A percentile compares a stretch with the other conserved stretches of the same genome.
Conservation (phyloP, 2,329 filamentous ascomycete species). For the Endothia cerciana region DNA sequence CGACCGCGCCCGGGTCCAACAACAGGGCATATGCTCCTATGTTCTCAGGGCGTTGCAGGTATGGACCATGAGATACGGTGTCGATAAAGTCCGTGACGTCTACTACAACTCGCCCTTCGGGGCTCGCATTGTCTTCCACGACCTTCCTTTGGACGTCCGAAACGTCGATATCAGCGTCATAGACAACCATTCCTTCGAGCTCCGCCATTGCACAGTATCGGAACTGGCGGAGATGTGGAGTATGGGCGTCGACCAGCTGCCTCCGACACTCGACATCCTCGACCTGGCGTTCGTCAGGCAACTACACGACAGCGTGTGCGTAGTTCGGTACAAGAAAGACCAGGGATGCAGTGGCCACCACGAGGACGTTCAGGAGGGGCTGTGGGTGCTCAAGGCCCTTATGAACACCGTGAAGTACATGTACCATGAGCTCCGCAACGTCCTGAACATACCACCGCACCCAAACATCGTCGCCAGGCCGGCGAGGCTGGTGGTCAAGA, state of each 20-base stretch:
- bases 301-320: slow-evolving; percentile 62
- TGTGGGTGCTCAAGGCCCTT: slow-evolving; percentile 62
- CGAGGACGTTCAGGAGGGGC: slow-evolving; percentile 32
- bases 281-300: slow-evolving; percentile 56
- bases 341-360: not conserved
- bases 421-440: slow-evolving; percentile 62
- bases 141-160: slow-evolving; percentile 51
- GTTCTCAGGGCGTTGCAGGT: slow-evolving; percentile 57
- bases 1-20: slow-evolving; percentile 50
- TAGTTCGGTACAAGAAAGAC: slow-evolving; percentile 46
- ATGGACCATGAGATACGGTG: slow-evolving; percentile 48
- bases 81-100: slow-evolving; percentile 37
- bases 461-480: slow-evolving; percentile 57
- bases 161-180: slow-evolving; percentile 52
- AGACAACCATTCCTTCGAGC: slow-evolving; percentile 57
- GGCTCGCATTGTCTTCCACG: slow-evolving; percentile 58
- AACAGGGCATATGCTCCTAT: slow-evolving; percentile 56
- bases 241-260: slow-evolving; percentile 42
- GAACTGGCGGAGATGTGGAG: slow-evolving; percentile 51
- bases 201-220: slow-evolving; percentile 51
- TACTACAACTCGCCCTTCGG: slow-evolving; percentile 60
- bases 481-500: slow-evolving; percentile 58
- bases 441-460: slow-evolving; percentile 57
- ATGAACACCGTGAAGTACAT: slow-evolving; percentile 62
- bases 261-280: slow-evolving; percentile 52